Conservation (phyloP, 1,139 yeast species). For the Hansenula sp. region DNA sequence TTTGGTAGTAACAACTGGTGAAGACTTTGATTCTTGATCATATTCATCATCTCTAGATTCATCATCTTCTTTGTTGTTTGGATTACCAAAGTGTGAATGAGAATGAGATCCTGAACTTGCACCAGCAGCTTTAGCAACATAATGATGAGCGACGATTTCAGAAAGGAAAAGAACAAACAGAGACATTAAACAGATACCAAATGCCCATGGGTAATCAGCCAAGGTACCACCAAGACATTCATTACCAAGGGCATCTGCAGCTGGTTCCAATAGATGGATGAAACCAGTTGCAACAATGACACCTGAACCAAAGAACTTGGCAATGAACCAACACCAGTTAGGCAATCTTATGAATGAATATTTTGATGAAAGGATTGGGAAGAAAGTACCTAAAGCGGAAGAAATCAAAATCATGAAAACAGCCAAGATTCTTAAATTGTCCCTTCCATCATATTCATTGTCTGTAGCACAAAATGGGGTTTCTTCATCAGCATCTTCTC, state of each 20-base stretch:
- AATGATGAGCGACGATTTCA: constrained; percentile 53
- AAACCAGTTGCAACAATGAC: constrained; percentile 89
- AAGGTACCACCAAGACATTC: constrained; percentile 53
- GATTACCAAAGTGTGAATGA: constrained; percentile 40
- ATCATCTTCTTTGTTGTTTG: constrained; percentile 8
- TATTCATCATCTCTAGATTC: constrained; percentile 1
- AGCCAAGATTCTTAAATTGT: constrained; percentile 57
- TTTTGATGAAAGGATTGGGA: constrained; percentile 52
- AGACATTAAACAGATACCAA: constrained; percentile 55
- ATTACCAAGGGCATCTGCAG: constrained; percentile 48
- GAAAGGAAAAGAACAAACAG: constrained; percentile 47
- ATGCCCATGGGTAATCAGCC: constrained; percentile 58
- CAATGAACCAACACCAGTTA: constrained; percentile 58
- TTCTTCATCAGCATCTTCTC: constrained; percentile 38
- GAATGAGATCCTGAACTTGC: constrained; percentile 40
- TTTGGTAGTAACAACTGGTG: neutral
- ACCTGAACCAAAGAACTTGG: constrained; percentile 88
- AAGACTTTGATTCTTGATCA: neutral
- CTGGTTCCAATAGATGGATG: constrained; percentile 80
- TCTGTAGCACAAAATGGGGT: constrained; percentile 15
- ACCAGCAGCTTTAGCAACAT: constrained; percentile 26
- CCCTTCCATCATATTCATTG: constrained; percentile 32
- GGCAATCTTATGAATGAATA: constrained; percentile 48
- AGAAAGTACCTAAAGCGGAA: constrained; percentile 52
- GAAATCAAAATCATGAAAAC: constrained; percentile 56